Conservation (phyloP, 176 grass and related monocot genomes). For the Oryza longistaminata region DNA sequence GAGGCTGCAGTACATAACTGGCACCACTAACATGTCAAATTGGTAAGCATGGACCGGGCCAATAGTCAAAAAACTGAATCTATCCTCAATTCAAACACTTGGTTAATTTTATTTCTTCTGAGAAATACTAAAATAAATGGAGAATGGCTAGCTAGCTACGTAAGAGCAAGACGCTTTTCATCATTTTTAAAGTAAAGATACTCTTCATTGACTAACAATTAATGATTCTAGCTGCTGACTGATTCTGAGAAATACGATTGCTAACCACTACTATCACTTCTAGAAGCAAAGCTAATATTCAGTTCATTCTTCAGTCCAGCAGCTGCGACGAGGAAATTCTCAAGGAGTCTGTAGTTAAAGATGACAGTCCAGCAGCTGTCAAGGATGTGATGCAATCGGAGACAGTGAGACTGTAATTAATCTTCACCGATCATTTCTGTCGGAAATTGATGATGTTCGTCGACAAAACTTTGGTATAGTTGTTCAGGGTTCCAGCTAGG, state of each 20-base stretch:
- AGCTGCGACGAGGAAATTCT: constrained; percentile 9
- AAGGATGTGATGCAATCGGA: constrained; percentile 1
- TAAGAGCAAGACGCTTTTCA: background rate
- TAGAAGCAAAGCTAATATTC: background rate
- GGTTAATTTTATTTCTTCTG: background rate
- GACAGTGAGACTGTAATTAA: background rate
- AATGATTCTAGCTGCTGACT: background rate
- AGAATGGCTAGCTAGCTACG: background rate
- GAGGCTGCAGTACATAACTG: background rate
- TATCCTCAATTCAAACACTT: background rate
- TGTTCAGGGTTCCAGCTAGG: background rate
- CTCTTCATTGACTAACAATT: background rate
- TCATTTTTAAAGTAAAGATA: background rate
- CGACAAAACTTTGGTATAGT: background rate
- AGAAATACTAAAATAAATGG: background rate
- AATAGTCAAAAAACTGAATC: background rate
- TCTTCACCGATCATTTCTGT: background rate
- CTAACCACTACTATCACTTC: background rate
- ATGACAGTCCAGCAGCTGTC: background rate
- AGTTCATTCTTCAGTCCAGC: background rate
- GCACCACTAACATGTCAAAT: background rate
- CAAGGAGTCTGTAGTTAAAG: constrained; percentile 9
- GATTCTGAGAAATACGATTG: background rate
- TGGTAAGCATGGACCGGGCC: background rate
- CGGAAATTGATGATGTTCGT: background rate